Base-by-base conservation (phyloP, 169 alveolate genomes). In the Blepharisma undulans region DNA sequence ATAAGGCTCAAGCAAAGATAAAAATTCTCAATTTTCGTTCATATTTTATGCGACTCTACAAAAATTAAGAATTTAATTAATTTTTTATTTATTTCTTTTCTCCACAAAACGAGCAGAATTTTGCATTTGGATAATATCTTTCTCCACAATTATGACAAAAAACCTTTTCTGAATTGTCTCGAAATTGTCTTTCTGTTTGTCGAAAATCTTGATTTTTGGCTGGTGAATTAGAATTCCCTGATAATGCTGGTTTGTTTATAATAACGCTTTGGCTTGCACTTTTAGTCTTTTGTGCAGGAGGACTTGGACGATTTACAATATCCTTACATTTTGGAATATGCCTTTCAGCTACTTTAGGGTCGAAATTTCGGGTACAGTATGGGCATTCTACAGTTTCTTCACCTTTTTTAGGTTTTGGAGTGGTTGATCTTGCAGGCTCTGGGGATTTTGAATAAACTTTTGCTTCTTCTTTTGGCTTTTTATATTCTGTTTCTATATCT, bases 281-380 rank as follows among this genome's bases (percentile, higher is more conserved):
- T 48, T 18, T 48, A 8, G 80, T 74, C 7, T 22, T 74, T 74
- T 22, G 8, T 74, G 95, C 93, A 36, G 95, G 95, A 21, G 95
- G 93, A 36, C 85, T 89, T 7, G 95, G 95, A 30, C 87, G 89
- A 48, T 89, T 82, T 7, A 74, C 34, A 30, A 34, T 92, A 74
- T 82, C 71, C 77, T 81, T 77, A 84, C 95, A 92, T 71, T 74
- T 92, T 1, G 95, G 95, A 78, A 92, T 90, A 77, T 92, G 95
- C 2, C 92, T 27, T 27, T 89, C 93, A 5, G 93, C 95, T 16
- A 84, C 93, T 16, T 84, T 33, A 16, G 19, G 78, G 8, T 60
- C 88, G 71, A 48, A 92, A 33, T 77, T 66, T 60, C 95, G 82
- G 2, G 1, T 18, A 76, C 95, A 92, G 32, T 92, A 90, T 22